Percentiles rank a stretch among this genome's conserved stretches.
phyloP scores from a whole-genome alignment of 305 asterid genomes.

The Fraxinus platypoda region DNA sequence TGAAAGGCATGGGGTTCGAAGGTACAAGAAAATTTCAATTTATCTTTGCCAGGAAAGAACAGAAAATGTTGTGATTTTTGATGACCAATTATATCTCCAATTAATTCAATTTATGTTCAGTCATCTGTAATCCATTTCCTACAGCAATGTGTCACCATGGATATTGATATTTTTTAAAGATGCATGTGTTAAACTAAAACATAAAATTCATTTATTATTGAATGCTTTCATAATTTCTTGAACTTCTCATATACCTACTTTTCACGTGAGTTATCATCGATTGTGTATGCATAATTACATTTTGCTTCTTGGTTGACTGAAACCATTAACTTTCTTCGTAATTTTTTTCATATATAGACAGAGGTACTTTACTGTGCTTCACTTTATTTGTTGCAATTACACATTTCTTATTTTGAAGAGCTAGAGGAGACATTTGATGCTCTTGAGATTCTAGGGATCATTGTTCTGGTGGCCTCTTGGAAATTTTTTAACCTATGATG shows the following conservation, averaged over 20 bases:
- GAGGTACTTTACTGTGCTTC: not conserved
- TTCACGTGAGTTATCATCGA: not conserved
- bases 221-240: not conserved
- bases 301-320: not conserved
- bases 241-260: not conserved
- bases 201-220: not conserved
- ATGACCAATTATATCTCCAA: not conserved
- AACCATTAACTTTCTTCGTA: not conserved
- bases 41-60: not conserved
- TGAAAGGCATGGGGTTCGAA: not conserved
- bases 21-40: not conserved
- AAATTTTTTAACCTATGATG: not conserved
- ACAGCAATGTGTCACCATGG: not conserved
- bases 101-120: not conserved
- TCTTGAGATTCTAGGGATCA: not conserved
- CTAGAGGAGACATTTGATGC: not conserved
- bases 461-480: not conserved
- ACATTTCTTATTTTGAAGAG: not conserved
- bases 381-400: not conserved
- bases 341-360: not conserved
- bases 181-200: not conserved
- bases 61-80: not conserved
- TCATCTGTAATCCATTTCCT: not conserved
- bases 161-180: not conserved
- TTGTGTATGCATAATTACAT: not conserved